Evolutionary conservation across 2,329 filamentous ascomycete genomes (phyloP), one percentile per base, ranked within the genome.

Genomic region (Ceratocystis albifundus): DNA sequence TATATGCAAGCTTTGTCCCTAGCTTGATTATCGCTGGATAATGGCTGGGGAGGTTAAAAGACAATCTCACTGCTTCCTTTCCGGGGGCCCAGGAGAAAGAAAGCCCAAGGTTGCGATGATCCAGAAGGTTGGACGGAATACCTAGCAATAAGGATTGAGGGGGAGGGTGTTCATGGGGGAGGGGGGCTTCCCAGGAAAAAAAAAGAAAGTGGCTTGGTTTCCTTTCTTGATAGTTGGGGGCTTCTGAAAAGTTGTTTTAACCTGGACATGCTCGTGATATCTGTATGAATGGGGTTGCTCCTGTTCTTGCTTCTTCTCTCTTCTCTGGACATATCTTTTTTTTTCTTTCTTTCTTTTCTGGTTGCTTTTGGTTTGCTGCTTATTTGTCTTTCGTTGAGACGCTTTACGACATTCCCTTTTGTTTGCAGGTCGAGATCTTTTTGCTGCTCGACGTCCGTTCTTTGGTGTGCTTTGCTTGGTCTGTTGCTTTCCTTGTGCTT

Each of bases 381-480:
- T 55, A 10, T 50, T 41, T 64, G n/a, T 30, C 45, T 50, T 17
- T n/a, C 17, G 36, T 15, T 46, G 15, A 44, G 32, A 62, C 61
- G 61, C 61, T 28, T 62, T 46, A 50, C 48, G 48, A 50, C 48
- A 25, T 63, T 20, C 22, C 30, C 22, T 62, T 53, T 32, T 6
- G 15, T 45, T 63, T 62, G 6, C 32, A n/a, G 65, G 62, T 67
- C 45, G 66, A 67, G 66, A 45, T 62, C 32, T 61, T 46, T 46
- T 50, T 65, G 48, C 62, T 57, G 44, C 25, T 50, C 69, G 59
- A 63, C 66, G 66, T 67, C 65, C 65, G 59, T 63, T 67, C 68
- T 66, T 69, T 67, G 44, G 63, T 53, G 28, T 55, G 32, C 25
- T 20, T 55, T 65, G 41, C 45, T 17, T 63, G 44, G 22, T 45